phyloP scores from a whole-genome alignment of 495 filamentous ascomycete genomes.

The Aspergillus leporis region DNA sequence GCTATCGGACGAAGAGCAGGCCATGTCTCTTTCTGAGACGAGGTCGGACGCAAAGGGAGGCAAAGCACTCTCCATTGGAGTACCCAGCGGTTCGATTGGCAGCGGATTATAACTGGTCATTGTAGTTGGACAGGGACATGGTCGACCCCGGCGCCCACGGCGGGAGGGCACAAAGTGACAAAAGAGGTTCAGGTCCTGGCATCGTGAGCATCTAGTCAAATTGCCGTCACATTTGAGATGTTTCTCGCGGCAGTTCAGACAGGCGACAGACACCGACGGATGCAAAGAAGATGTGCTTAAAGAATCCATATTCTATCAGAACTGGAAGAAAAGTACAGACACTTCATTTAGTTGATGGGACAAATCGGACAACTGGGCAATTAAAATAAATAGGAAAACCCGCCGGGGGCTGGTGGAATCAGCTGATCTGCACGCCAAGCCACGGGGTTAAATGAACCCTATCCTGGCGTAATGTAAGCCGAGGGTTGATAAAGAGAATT shows the following conservation, averaged over 20 bases:
- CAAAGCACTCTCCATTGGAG: neutral
- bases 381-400: neutral
- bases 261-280: conserved; percentile 2
- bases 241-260: conserved; percentile 14
- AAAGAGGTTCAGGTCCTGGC: conserved; percentile 4
- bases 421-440: neutral
- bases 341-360: no score
- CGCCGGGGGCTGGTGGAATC: neutral
- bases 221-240: conserved; percentile 15
- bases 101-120: neutral
- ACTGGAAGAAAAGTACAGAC: neutral
- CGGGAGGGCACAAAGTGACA: conserved; percentile 8
- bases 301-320: neutral
- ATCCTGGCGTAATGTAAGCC: no score
- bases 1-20: neutral
- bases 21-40: neutral
- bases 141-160: conserved; percentile 1
- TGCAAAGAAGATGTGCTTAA: neutral
- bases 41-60: neutral
- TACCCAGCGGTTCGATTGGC: neutral
- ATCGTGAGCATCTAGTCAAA: conserved; percentile 4
- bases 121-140: neutral
- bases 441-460: neutral
- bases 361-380: neutral
- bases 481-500: no score